Conservation (phyloP, 306 rosid genomes). For the Notholithocarpus densiflorus region DNA sequence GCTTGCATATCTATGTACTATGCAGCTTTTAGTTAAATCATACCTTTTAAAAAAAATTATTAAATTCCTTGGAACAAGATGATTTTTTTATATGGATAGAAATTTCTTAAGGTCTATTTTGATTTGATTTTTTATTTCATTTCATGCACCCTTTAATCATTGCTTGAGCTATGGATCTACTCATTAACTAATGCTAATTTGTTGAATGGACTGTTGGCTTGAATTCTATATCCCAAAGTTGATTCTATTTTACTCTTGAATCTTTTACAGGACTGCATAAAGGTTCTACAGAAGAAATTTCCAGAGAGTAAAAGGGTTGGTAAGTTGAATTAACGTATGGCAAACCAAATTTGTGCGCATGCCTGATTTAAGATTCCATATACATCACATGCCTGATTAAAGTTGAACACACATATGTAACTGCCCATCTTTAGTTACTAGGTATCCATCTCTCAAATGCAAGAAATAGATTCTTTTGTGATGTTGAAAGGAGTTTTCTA, state of each 20-base stretch:
- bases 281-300: constrained; percentile 67
- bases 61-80: too few species aligned
- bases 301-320: constrained; percentile 97
- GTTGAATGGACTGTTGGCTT: constrained; percentile 2
- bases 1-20: background rate
- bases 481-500: background rate
- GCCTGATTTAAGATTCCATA: background rate
- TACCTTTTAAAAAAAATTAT: too few species aligned
- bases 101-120: background rate
- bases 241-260: constrained; percentile 20
- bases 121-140: background rate
- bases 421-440: background rate
- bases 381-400: too few species aligned
- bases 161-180: background rate
- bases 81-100: background rate
- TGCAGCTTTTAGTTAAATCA: background rate
- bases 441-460: constrained; percentile 5
- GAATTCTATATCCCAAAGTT: constrained; percentile 21
- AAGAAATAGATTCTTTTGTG: background rate
- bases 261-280: constrained; percentile 70
- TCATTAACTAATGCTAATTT: constrained; percentile 6
- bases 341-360: background rate
- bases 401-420: too few species aligned
- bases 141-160: background rate
- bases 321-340: constrained; percentile 41